A percentile compares a stretch with the other conserved stretches of the same genome.
These are phyloP conservation scores for Eucalyptus curtisii DNA, from an alignment of 345 rosid species.

Conservation along the genomic window DNA sequence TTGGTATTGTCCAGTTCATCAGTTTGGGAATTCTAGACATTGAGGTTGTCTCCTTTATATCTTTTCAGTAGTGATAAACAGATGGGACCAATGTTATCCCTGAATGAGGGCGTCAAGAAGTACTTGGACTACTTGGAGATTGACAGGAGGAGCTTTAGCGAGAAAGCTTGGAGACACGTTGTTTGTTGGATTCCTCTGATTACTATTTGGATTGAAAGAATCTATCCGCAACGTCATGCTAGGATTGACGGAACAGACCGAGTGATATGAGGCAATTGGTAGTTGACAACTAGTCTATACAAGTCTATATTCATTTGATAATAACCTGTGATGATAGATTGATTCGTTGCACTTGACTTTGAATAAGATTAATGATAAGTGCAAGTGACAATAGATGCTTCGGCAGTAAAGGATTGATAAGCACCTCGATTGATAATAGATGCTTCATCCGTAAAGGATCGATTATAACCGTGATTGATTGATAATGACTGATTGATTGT, in stretches of 20 bases:
- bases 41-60: neutral
- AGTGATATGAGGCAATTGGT: neutral
- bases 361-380: neutral
- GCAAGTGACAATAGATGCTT: neutral
- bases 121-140: neutral
- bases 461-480: fast-evolving
- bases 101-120: neutral
- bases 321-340: neutral
- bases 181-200: too few species aligned
- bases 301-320: neutral
- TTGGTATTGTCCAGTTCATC: neutral
- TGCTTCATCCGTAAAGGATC: neutral
- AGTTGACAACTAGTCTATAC: neutral
- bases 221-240: neutral
- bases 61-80: neutral
- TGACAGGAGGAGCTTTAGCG: neutral
- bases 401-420: neutral
- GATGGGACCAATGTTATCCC: neutral
- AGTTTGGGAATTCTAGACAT: neutral
- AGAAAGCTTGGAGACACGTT: neutral
- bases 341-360: fast-evolving
- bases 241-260: fast-evolving
- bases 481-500: neutral
- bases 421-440: neutral
- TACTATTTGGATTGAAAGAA: too few species aligned